Evolutionary conservation across 208 protist genomes (phyloP).

Genomic region (Lotmaria passim): DNA sequence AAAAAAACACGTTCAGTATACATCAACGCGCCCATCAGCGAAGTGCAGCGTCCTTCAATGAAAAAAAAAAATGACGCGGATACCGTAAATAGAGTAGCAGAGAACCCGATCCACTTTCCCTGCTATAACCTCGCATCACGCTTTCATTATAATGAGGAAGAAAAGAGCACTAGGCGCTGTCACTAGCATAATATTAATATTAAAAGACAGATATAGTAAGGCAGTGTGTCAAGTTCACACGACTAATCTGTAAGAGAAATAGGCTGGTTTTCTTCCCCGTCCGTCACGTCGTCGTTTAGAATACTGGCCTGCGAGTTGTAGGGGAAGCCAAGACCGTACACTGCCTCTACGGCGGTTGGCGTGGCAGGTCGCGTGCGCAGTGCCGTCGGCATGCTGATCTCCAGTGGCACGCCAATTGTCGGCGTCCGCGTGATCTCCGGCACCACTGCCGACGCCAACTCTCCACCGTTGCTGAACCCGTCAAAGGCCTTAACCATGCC

Average conservation of each 20-base stretch:
- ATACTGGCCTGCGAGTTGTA: neutral
- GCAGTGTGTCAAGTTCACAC: neutral
- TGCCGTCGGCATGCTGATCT: neutral
- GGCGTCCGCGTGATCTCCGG: neutral
- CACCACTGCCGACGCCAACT: neutral
- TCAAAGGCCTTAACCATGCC: neutral
- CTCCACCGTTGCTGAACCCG: neutral
- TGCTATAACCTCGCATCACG: too few species aligned
- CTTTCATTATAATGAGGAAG: too few species aligned
- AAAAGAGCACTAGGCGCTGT: too few species aligned
- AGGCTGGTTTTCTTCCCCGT: neutral
- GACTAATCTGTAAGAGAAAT: neutral
- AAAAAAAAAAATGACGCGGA: too few species aligned
- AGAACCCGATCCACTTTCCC: too few species aligned
- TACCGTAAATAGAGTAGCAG: too few species aligned
- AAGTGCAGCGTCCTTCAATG: too few species aligned
- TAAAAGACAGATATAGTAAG: too few species aligned
- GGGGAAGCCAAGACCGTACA: neutral
- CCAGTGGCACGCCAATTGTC: conserved; percentile 2
- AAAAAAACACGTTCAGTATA: neutral
- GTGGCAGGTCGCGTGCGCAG: neutral
- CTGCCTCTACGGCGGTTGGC: neutral
- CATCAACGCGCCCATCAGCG: neutral
- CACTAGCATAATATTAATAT: too few species aligned
- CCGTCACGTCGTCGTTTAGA: neutral